These are phyloP conservation scores for Sesbania bispinosa DNA, from an alignment of 306 rosid genomes.

Conservation along the genomic window DNA sequence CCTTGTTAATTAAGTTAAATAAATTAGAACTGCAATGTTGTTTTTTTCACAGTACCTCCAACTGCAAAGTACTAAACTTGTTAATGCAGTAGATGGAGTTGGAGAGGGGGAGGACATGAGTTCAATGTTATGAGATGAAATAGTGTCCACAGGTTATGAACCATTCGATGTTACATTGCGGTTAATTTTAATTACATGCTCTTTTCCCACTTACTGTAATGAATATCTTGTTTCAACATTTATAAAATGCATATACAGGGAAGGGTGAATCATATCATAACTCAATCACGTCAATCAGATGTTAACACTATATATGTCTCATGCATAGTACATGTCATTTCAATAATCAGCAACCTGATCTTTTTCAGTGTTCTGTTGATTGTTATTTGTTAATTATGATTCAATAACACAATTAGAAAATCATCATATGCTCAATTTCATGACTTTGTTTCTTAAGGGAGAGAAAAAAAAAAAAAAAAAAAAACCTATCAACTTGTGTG, in stretches of 20 bases:
- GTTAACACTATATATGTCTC: not conserved
- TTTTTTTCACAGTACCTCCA: too few relatives aligned
- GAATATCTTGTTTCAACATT: not conserved
- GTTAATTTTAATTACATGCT: slow-evolving; percentile 8
- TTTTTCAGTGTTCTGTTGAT: not conserved
- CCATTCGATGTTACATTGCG: too few relatives aligned
- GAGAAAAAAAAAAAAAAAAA: too few relatives aligned
- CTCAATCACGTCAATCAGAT: not conserved
- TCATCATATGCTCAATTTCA: not conserved
- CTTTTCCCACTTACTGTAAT: too few relatives aligned
- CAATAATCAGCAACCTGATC: not conserved
- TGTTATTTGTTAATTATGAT: not conserved
- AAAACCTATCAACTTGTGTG: not conserved
- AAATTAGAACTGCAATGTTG: not conserved
- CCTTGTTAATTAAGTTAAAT: not conserved
- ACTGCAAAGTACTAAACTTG: not conserved
- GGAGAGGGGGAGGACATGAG: too few relatives aligned
- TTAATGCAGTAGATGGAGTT: not conserved
- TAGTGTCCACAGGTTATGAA: too few relatives aligned
- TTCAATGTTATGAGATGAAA: too few relatives aligned
- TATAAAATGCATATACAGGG: not conserved
- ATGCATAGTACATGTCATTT: not conserved
- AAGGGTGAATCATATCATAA: not conserved
- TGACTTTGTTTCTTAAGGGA: not conserved
- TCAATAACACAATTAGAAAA: not conserved